These are phyloP conservation scores for Simmondsia chinensis DNA, from an alignment of 148 eudicot genomes.

Conservation along the genomic window DNA sequence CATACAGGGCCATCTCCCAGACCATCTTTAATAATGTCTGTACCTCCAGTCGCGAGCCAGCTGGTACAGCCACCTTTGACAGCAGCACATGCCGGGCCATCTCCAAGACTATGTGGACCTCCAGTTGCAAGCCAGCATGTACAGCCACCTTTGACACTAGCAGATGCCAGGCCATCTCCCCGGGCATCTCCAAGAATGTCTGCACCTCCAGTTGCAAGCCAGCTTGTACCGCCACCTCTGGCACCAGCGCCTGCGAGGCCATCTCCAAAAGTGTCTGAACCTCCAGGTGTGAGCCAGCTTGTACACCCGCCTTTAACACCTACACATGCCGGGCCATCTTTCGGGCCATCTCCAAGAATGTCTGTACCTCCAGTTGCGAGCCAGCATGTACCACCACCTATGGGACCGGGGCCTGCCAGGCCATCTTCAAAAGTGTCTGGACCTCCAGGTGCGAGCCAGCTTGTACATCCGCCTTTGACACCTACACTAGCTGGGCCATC, in stretches of 20 bases:
- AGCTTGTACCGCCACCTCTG: constrained; percentile 3
- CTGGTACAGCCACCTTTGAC: constrained; percentile 1
- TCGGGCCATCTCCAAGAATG: no score
- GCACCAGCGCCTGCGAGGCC: not conserved
- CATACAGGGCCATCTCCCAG: not conserved
- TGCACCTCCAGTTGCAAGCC: no score
- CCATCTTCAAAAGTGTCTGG: no score
- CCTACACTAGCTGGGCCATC: not conserved
- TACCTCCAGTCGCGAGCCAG: no score
- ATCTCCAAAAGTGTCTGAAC: no score
- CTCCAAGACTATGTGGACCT: not conserved
- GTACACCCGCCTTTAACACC: no score
- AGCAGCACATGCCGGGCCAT: not conserved
- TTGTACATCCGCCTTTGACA: not conserved
- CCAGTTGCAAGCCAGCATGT: no score
- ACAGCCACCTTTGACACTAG: constrained; percentile 2
- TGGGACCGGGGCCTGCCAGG: not conserved
- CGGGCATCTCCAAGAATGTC: not conserved
- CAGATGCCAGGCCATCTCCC: not conserved
- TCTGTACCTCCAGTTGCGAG: not conserved
- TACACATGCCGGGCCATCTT: no score
- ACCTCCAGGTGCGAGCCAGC: no score
- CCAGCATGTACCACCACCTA: not conserved
- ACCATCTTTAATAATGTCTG: no score
- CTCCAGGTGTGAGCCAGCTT: no score